Base-by-base conservation (phyloP, 495 filamentous ascomycete genomes). In the Lineolata rhizophorae region DNA sequence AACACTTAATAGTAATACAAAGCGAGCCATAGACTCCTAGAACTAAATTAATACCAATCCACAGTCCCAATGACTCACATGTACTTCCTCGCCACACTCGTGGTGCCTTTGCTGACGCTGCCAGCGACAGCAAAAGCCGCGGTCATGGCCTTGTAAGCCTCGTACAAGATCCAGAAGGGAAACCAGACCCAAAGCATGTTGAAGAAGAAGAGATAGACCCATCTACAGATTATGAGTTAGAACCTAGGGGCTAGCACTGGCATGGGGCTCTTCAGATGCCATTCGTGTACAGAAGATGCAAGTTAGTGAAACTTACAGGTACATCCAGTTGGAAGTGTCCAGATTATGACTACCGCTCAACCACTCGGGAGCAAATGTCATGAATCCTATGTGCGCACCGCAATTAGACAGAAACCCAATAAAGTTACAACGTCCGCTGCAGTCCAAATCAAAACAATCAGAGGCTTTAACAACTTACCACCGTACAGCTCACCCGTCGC, bases 361-460 rank as follows among this genome's bases (percentile, higher is more conserved):
- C 84, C 83, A 95, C 56, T 95, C 85, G 10, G 85, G 85, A 41
- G 67, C 73, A 54, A 95, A 95, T 0, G 85, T 95, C 78, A 95
- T 94, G 48, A 76, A 93, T 9, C 76, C 73, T 71, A 30, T n/a
- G n/a, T n/a, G n/a, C n/a, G n/a, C n/a, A n/a, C n/a, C n/a, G n/a
- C n/a, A n/a, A n/a, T n/a, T n/a, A n/a, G n/a, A n/a, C n/a, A n/a
- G n/a, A n/a, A n/a, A n/a, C n/a, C 22, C 6, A 25, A 6, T 25
- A n/a, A 25, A 25, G 6, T 6, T 6, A n/a, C n/a, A 25, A 6
- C 22, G n/a, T 25, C 22, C n/a, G 6, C 22, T 25, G 22, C 22
- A 25, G 22, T 25, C 22, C 6, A 6, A 6, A 25, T n/a, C n/a
- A n/a, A n/a, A n/a, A n/a, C n/a, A n/a, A n/a, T n/a, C n/a, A n/a